Percentiles rank a stretch among this genome's conserved stretches.
phyloP scores from a whole-genome alignment of 805 yeast species.

The Maudiozyma serrabonitensis region DNA sequence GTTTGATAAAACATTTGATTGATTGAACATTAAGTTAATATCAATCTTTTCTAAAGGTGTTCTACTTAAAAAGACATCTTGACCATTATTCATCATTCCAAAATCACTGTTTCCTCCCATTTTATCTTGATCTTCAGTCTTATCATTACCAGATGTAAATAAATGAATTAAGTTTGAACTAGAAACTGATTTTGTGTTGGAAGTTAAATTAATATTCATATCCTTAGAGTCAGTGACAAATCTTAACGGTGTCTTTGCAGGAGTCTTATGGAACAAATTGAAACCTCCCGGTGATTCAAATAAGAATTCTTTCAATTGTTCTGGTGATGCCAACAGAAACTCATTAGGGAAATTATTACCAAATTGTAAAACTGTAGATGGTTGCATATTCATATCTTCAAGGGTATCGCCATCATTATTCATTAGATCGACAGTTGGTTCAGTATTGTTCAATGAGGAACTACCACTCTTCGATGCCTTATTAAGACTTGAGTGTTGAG shows the following conservation, averaged over 20 bases:
- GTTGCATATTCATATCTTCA: conserved; percentile 27
- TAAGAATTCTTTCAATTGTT: conserved; percentile 27
- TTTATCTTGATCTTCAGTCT: conserved; percentile 1
- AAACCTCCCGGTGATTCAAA: conserved; percentile 27
- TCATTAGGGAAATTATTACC: conserved; percentile 20
- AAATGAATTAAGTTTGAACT: conserved; percentile 8
- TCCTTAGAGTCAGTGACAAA: conserved; percentile 18
- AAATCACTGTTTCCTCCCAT: not conserved
- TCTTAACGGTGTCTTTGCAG: conserved; percentile 29
- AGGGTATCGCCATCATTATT: conserved; percentile 13
- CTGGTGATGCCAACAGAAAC: conserved; percentile 28
- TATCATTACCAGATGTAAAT: conserved; percentile 6
- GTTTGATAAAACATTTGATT: conserved; percentile 10
- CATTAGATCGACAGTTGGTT: not conserved
- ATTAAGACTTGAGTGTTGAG: not conserved
- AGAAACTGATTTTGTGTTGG: conserved; percentile 5
- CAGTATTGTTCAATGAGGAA: not conserved
- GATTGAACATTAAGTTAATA: conserved; percentile 26
- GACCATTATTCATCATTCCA: not conserved
- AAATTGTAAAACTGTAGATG: conserved; percentile 26
- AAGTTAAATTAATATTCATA: not conserved
- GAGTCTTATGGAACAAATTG: conserved; percentile 26
- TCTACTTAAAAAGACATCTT: conserved; percentile 4
- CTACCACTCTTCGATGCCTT: not conserved
- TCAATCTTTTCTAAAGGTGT: conserved; percentile 28